Evolutionary conservation across 441 rosid species (phyloP).

Genomic region (Gossypium gossypioides): DNA sequence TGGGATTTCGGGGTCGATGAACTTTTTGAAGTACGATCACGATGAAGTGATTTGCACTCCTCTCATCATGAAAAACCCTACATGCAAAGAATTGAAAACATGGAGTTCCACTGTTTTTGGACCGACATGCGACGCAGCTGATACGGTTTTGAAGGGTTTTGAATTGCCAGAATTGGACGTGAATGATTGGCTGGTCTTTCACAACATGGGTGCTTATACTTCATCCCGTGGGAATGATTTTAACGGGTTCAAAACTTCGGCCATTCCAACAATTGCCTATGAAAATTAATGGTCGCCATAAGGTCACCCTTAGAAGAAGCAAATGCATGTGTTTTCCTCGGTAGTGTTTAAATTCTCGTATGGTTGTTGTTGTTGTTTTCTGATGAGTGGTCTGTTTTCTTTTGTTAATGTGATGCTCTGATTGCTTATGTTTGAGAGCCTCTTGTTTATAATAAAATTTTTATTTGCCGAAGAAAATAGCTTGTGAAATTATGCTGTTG

Average conservation of each 20-base stretch:
- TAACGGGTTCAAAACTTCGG: slow-evolving; percentile 25
- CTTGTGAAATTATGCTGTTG: too few relatives aligned
- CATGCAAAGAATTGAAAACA: slow-evolving; percentile 3
- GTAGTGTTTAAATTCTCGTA: too few relatives aligned
- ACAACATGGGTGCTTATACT: slow-evolving; percentile 33
- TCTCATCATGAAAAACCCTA: background rate
- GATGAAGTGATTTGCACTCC: slow-evolving; percentile 23
- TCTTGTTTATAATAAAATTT: too few relatives aligned
- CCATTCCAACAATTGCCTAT: slow-evolving; percentile 18
- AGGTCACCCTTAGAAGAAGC: background rate
- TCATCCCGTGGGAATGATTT: slow-evolving; percentile 24
- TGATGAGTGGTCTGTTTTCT: too few relatives aligned
- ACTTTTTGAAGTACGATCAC: slow-evolving; percentile 15
- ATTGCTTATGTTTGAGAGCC: too few relatives aligned
- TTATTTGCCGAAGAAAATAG: too few relatives aligned
- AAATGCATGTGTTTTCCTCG: too few relatives aligned
- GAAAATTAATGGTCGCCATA: too few relatives aligned
- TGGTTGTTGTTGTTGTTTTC: too few relatives aligned
- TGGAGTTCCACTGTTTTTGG: slow-evolving; percentile 29
- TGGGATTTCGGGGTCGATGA: slow-evolving; percentile 32
- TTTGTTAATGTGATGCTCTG: too few relatives aligned
- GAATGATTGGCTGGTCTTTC: slow-evolving; percentile 31
- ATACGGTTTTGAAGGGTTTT: slow-evolving; percentile 21
- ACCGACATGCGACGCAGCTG: slow-evolving; percentile 28
- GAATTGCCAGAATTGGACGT: slow-evolving; percentile 27